Evolutionary conservation across 306 rosid genomes (phyloP), one percentile per base, ranked within the genome.

Genomic region (Delonix regia): DNA sequence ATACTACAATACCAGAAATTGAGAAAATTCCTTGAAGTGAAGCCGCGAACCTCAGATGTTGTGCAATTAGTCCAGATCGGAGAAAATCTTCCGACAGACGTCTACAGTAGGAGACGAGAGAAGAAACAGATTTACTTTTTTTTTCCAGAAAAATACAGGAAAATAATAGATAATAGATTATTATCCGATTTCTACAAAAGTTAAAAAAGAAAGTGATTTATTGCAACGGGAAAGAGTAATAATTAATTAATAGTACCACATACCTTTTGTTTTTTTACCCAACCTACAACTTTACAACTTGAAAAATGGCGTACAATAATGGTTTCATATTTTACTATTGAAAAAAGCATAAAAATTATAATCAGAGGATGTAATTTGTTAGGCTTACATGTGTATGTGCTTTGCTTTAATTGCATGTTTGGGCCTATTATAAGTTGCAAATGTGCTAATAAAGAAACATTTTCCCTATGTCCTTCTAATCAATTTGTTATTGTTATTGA

Each of bases 21-120:
- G 75, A 75, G 36, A 15, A 59, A 70, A 74, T 69, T 81, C n/a
- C 79, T 69, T 19, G 53, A 77, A 56, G 19, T 19, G 48, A 30
- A 72, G 15, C 47, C 64, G 42, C 53, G 42, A 74, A 70, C 66
- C 81, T 72, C 70, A 62, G 73, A 39, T 38, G 51, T 65, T 39
- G 21, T 33, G 44, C 48, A n/a, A 64, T 7, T 5, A 56, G 70
- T 41, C 64, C 83, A 69, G 64, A 76, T 65, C 65, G 25, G 70
- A 30, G 52, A 73, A 60, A 82, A 85, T 73, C 83, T 88, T 86
- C 89, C 89, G 89, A 83, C 84, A 47, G 83, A 78, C 85, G 71
- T 79, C 79, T 77, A 86, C 91, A 69, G 89, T 82, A 44, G 61
- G 75, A 63, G 71, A 48, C 38, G 73, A n/a, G 25, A 74, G 52